Base-by-base conservation (phyloP, 768 basidiomycete genomes). In the Collybia mongolica region DNA sequence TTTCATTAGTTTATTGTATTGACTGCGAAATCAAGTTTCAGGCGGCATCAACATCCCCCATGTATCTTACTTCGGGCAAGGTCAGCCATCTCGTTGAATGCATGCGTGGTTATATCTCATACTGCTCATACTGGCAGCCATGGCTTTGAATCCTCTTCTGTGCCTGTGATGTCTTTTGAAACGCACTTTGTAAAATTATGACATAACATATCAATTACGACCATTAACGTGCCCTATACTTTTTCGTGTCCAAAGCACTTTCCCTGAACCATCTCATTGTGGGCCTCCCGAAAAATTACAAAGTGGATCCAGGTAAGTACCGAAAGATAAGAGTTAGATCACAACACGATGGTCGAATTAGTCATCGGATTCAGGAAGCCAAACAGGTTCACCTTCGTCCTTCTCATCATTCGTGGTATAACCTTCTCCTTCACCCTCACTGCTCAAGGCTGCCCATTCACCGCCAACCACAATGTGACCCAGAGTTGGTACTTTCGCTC, bases 391-490 rank as follows among this genome's bases (percentile, higher is more conserved):
- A 32, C 2, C 14, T 32, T 32, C 14, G 32, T 32, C 32, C 62
- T 38, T 60, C 51, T 61, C 60, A 37, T 70, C 69, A 23, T 68
- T 61, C 35, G 70, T 67, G 37, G 61, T 55, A 53, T 66, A 66
- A 22, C 64, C 66, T 45, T 88, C 87, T 20, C 63, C 69, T 49
- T 87, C 87, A 1, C 70, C 78, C 44, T 85, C 84, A 56, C 84
- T 87, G 53, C 77, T 81, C 58, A 81, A 65, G 28, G 75, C 82
- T 32, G 81, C 88, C 92, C 92, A 94, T 29, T 84, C 85, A n/a
- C 74, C 84, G 50, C 72, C 71, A 49, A 73, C 60, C 40, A 71
- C 69, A 40, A 81, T 73, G 22, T 72, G 65, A 20, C 74, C 73
- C 48, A 72, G 55, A n/a, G 65, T 67, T 26, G 78, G 76, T 58